Evolutionary conservation across 768 basidiomycete genomes (phyloP), one percentile per base, ranked within the genome.

Genomic region (Serendipita sp.): DNA sequence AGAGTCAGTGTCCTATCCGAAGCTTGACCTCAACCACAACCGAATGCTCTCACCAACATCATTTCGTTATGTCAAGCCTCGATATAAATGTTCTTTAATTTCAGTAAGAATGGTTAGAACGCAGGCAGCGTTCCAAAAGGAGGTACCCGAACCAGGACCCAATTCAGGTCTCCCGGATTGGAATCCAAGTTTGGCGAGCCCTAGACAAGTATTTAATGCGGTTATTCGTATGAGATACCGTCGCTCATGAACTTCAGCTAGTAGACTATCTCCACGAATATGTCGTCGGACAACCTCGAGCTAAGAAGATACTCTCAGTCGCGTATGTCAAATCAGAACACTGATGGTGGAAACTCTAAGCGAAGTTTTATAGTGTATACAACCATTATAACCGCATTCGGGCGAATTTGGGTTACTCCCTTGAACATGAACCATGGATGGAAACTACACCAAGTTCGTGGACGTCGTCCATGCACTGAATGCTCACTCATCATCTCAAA

Each of bases 351-450:
- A 64, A 15, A 44, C 34, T 23, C 8, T 62, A 58, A 65, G 65
- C 40, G 62, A 62, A 44, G 46, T 62, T 29, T 43, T 63, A 70
- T 10, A 95, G 92, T 36, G 91, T 95, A 1, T 96, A 86, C 79
- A 95, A 96, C 69, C 94, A 96, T 73, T 96, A 93, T 72, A 92
- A 88, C 70, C 88, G 93, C 46, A 85, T 91, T 3, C 81, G 82
- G 29, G 84, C 86, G 64, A 88, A 91, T 69, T 69, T 85, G 53
- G 48, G 48, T 18, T 31, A 50, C 16, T 5, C 6, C n/a, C 6
- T 8, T 16, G 48, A 50, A 5, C 8, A 6, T 50, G 48, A 50
- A 50, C 29, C 29, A 8, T 18, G 48, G 18, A 50, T 8, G 48
- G n/a, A 18, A 18, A 50, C 29, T 50, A 23, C 23, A 23, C 23